Base-by-base conservation (phyloP, 2,329 filamentous ascomycete genomes). In the Fusarium sp. region DNA sequence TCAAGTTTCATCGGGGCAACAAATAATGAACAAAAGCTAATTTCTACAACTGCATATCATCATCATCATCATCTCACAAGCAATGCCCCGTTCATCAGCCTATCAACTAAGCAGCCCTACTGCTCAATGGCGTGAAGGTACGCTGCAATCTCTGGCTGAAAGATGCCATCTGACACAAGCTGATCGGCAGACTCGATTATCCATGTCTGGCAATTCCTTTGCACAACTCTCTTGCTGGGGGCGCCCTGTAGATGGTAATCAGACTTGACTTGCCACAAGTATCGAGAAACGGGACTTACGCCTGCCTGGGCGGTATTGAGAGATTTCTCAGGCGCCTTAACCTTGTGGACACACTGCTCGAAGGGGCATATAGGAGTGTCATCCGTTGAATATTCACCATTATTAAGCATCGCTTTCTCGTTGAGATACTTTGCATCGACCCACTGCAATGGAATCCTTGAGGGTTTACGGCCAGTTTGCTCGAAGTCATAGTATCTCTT, bases 1-100 rank as follows among this genome's bases (percentile, higher is more conserved):
- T 66, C 1, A 66, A 67, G 38, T 42, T 36, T n/a, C 39, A 58
- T 6, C 66, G 58, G 61, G 34, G 41, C 3, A 52, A 65, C 1
- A 47, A 19, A 11, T 15, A 42, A 31, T 31, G 22, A 19, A 11
- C 12, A 42, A 31, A 15, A 29, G 32, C 22, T 40, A 40, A 40
- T 38, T 5, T 7, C 5, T 10, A 36, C 5, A 19, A 10, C 10
- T 24, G 13, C 31, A 22, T 13, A 24, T 24, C 5, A 13, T 2
- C 10, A 12, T 34, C 7, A 24, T 24, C 5, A 13, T 2, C 10
- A 12, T 34, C 7, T 4, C 12, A 34, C n/a, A 31, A n/a, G 13
- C 4, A n/a, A 36, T 36, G 19, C 15, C 9, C 19, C 2, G 19
- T 19, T 19, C 19, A 19, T 19, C 19, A 19, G 1, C 10, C 12